These are phyloP conservation scores for Trichoderma sp. DNA, from an alignment of 2,329 filamentous ascomycete species.

Conservation along the genomic window DNA sequence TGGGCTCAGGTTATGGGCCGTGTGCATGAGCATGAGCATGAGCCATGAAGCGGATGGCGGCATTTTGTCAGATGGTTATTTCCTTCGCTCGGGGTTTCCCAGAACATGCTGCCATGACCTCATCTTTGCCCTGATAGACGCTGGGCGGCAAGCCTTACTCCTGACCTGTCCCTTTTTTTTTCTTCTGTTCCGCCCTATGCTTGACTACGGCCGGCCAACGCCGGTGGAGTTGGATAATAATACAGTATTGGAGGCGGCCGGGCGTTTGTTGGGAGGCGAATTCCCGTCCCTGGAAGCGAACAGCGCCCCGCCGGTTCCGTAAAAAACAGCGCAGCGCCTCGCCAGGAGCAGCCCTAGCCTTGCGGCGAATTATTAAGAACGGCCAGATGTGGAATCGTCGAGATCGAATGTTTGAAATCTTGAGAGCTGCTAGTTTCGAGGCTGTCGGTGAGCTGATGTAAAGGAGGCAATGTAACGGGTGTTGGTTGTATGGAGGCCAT, in stretches of 20 bases:
- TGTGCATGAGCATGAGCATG: background rate
- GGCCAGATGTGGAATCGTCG: background rate
- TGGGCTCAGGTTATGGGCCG: background rate
- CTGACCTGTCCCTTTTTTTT: background rate
- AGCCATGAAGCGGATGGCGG: background rate
- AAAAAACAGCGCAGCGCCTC: conserved; percentile 14
- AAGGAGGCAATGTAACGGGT: background rate
- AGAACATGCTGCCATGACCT: conserved; percentile 1
- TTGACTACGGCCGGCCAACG: background rate
- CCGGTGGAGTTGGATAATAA: background rate
- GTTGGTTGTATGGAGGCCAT: background rate
- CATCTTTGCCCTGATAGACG: background rate
- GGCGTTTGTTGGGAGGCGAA: conserved; percentile 12
- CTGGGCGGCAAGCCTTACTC: background rate
- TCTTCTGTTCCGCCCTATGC: background rate
- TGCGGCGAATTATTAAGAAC: background rate
- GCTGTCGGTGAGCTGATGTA: conserved; percentile 1
- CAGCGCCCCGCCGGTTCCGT: conserved; percentile 18
- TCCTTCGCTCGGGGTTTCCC: conserved; percentile 6
- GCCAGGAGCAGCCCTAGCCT: conserved; percentile 1
- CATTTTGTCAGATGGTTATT: background rate
- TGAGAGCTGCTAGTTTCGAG: background rate
- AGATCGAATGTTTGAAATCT: conserved; percentile 1
- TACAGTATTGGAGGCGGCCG: background rate
- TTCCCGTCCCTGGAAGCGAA: background rate